These are phyloP conservation scores for Thalassiosira profunda DNA, from an alignment of 108 stramenopile species.

Conservation along the genomic window DNA sequence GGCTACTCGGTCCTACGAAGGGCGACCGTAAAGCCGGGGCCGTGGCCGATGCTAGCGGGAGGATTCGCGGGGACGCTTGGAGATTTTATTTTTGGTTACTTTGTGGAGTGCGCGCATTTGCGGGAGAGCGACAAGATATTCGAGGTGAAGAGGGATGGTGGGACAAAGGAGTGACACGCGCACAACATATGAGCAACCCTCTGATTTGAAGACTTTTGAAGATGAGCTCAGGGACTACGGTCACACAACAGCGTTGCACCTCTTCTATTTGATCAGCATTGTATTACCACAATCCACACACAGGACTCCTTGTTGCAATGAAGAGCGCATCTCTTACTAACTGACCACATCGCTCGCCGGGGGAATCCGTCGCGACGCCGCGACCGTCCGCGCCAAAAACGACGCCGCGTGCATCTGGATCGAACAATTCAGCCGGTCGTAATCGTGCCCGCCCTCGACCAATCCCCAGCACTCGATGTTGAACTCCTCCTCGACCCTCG, in stretches of 20 bases:
- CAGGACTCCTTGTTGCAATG: no score
- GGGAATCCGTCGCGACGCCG: slow-evolving; percentile 16
- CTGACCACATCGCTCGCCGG: not conserved
- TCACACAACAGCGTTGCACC: not conserved
- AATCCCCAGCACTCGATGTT: slow-evolving; percentile 97
- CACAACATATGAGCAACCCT: no score
- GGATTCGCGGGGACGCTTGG: slow-evolving; percentile 48
- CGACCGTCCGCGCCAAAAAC: slow-evolving; percentile 64
- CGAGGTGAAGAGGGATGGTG: no score
- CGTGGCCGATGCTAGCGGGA: slow-evolving; percentile 49
- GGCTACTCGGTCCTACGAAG: slow-evolving; percentile 17
- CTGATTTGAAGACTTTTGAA: no score
- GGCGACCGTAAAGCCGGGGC: slow-evolving; percentile 4
- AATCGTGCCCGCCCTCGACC: slow-evolving; percentile 99
- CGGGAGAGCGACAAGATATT: no score
- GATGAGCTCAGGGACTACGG: no score
- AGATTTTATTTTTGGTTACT: slow-evolving; percentile 45
- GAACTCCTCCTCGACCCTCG: slow-evolving; percentile 98
- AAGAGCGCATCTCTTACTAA: no score
- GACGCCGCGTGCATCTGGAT: slow-evolving; percentile 81
- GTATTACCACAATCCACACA: not conserved
- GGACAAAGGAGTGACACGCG: no score
- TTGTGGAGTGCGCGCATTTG: slow-evolving; percentile 41
- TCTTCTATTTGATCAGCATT: not conserved
- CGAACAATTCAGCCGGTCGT: slow-evolving; percentile 87